Conservation (phyloP, 257 asterid genomes). For the Fraxinus anomala region DNA sequence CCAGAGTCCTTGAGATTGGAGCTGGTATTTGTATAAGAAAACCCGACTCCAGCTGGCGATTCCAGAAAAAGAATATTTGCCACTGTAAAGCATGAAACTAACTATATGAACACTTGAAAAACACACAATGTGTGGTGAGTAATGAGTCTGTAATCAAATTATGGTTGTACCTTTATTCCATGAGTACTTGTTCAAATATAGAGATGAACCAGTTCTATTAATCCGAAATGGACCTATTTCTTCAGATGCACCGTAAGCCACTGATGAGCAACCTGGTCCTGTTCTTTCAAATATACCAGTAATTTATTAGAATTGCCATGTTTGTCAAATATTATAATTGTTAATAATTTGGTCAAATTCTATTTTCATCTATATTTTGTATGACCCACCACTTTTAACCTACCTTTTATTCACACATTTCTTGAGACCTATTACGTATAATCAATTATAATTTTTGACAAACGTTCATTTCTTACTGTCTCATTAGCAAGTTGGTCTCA, state of each 20-base stretch:
- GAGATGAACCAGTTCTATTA: slow-evolving; percentile 58
- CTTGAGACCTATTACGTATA: too few relatives aligned
- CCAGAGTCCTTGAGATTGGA: slow-evolving; percentile 66
- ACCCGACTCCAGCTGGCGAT: slow-evolving; percentile 93
- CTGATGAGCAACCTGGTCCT: slow-evolving; percentile 95
- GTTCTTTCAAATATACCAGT: too few relatives aligned
- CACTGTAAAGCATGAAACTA: slow-evolving; percentile 34
- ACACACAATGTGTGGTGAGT: background rate
- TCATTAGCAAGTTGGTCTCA: too few relatives aligned
- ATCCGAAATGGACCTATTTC: slow-evolving; percentile 88
- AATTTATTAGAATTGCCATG: too few relatives aligned
- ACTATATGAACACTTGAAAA: background rate
- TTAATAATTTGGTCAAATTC: too few relatives aligned
- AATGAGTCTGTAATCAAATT: background rate
- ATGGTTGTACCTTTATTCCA: slow-evolving; percentile 69
- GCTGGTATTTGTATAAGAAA: slow-evolving; percentile 75
- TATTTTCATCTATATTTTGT: too few relatives aligned
- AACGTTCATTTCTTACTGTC: too few relatives aligned
- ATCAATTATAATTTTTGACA: too few relatives aligned
- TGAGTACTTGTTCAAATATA: slow-evolving; percentile 63
- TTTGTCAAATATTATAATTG: too few relatives aligned
- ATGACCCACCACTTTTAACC: too few relatives aligned
- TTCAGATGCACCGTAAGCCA: slow-evolving; percentile 93
- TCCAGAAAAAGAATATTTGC: slow-evolving; percentile 81
- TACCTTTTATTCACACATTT: too few relatives aligned